Evolutionary conservation across 148 eudicot genomes (phyloP).

Genomic region (Hydrangea macrophylla): DNA sequence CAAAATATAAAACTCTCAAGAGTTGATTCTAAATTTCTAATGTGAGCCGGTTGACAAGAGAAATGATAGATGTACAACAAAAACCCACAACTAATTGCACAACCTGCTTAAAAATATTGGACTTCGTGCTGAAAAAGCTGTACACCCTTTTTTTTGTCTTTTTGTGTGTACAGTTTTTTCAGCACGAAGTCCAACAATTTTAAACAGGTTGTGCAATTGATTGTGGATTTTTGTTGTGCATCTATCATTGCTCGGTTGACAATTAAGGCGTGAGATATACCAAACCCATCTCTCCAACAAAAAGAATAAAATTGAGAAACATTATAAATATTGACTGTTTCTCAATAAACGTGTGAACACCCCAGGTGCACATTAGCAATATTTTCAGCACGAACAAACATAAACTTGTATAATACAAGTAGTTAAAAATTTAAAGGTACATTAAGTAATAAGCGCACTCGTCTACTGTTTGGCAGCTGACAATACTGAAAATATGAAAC

Average conservation of each 20-base stretch:
- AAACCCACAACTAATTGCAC: too few species aligned
- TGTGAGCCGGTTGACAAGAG: background rate
- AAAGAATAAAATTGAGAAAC: background rate
- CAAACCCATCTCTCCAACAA: slow-evolving; percentile 1
- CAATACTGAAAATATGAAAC: background rate
- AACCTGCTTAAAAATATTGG: too few species aligned
- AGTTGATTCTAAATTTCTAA: background rate
- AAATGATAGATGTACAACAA: too few species aligned
- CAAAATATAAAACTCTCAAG: background rate
- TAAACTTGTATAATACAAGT: too few species aligned
- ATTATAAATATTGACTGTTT: background rate
- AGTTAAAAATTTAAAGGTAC: background rate
- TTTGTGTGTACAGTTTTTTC: too few species aligned
- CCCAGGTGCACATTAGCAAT: background rate
- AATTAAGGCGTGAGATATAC: slow-evolving; percentile 6
- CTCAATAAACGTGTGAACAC: slow-evolving; percentile 19
- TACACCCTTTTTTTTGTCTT: too few species aligned
- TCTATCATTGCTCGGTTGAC: too few species aligned
- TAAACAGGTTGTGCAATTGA: too few species aligned
- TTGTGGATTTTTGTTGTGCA: too few species aligned
- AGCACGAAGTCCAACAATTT: too few species aligned
- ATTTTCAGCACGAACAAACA: background rate
- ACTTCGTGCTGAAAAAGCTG: too few species aligned
- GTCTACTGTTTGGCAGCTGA: background rate
- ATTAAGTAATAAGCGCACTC: background rate